Conservation (phyloP, 805 yeast species). For the Clavispora fructus region DNA sequence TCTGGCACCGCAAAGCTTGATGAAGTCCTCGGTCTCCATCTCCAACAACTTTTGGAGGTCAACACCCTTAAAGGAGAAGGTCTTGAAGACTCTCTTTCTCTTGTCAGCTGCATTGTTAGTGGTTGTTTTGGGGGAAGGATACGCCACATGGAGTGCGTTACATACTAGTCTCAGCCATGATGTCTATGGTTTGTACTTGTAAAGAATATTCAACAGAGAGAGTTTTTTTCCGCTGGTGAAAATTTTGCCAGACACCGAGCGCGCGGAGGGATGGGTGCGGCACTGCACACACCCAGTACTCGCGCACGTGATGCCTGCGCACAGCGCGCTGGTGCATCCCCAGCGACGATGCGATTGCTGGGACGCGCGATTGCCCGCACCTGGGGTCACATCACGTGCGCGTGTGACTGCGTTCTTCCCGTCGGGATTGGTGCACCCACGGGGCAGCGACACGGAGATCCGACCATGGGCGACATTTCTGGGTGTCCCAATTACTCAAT, state of each 20-base stretch:
- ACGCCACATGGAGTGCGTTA: not conserved
- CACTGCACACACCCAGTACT: not conserved
- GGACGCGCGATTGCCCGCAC: no score
- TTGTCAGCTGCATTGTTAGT: constrained; percentile 40
- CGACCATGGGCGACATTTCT: no score
- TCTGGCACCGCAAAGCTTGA: constrained; percentile 95
- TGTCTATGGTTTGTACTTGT: constrained; percentile 13
- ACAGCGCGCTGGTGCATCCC: not conserved
- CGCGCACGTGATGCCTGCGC: not conserved
- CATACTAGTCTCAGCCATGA: constrained; percentile 21
- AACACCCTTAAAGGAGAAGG: constrained; percentile 99
- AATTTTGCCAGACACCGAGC: constrained; percentile 13
- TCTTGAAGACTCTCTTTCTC: constrained; percentile 90
- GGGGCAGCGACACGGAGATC: no score
- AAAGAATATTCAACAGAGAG: constrained; percentile 2
- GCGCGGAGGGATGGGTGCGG: constrained; percentile 3
- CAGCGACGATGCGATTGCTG: no score
- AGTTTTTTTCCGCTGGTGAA: constrained; percentile 6
- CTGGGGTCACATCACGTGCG: not conserved
- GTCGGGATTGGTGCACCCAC: no score
- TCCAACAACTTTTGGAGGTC: constrained; percentile 91
- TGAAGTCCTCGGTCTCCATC: constrained; percentile 93
- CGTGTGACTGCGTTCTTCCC: not conserved
- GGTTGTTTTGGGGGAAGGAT: not conserved
- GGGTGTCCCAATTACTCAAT: no score